These are phyloP conservation scores for Euphrasia confusa DNA, from an alignment of 257 asterid genomes.

Conservation along the genomic window DNA sequence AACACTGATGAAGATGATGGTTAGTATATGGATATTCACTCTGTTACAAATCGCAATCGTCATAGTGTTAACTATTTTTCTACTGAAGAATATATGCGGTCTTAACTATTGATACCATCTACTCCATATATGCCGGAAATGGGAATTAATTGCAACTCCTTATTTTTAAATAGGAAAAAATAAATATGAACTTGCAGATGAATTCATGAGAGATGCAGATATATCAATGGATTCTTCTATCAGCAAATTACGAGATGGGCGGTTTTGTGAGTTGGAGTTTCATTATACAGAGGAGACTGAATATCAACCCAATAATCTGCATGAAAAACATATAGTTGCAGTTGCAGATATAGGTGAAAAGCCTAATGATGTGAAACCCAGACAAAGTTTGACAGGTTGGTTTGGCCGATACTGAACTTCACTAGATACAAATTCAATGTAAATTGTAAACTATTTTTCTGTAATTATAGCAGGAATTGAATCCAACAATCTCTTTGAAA, in stretches of 20 bases:
- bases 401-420: not conserved
- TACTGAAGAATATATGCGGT: no score
- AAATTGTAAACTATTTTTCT: constrained; percentile 12
- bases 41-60: constrained; percentile 1
- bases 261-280: constrained; percentile 17
- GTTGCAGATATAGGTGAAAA: constrained; percentile 20
- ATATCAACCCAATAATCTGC: constrained; percentile 5
- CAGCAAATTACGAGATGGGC: constrained; percentile 23
- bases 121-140: not conserved
- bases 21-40: constrained; percentile 22
- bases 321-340: constrained; percentile 8
- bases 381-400: constrained; percentile 35
- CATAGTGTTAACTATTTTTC: constrained; percentile 15
- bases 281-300: constrained; percentile 22
- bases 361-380: constrained; percentile 17
- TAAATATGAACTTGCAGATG: constrained; percentile 17
- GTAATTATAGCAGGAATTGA: constrained; percentile 31
- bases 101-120: no score
- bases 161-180: constrained; percentile 19
- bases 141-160: constrained; percentile 7
- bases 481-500: constrained; percentile 30
- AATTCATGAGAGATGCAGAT: constrained; percentile 20
- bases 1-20: constrained; percentile 30
- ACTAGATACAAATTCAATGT: not conserved
- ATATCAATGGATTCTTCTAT: constrained; percentile 15